Base-by-base conservation (phyloP, 768 basidiomycete genomes). In the Saitozyma sp. region DNA sequence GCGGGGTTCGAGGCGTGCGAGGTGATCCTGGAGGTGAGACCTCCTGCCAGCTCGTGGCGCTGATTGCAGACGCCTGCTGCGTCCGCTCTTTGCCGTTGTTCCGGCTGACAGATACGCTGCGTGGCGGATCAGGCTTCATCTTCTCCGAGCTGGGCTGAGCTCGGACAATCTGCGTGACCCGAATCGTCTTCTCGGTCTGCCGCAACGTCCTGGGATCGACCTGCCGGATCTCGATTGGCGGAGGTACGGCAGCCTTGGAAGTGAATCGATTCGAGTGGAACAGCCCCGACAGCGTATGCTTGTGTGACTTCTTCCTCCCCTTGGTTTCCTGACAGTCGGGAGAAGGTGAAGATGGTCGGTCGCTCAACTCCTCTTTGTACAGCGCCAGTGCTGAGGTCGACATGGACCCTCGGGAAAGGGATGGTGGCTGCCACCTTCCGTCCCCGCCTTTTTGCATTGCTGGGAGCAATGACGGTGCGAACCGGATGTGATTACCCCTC, bases 371-470 rank as follows among this genome's bases (percentile, higher is more conserved):
- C 16, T 63, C 58, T 5, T 57, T 58, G 49, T 56, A 64, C 16
- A 62, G 20, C 20, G 59, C 59, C n/a, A 73, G 52, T 11, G 69
- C 71, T 8, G 74, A 73, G 9, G 74, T 75, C 8, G 74, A 75
- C 56, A 73, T 56, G 14, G 74, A 75, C 9, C 74, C 74, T 38
- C 67, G 50, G 4, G 74, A 75, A n/a, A 75, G 49, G 4, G 71
- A 73, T 17, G 74, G 74, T 16, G 65, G 61, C 56, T 75, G 74
- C 74, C 74, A 75, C 59, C 59, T 67, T 19, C 74, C 74, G 58
- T 75, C 69, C 8, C 66, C 56, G 5, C 64, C 74, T 49, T 65
- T 65, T 56, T 69, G 69, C 49, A 71, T 65, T 9, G 66, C 64
- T 13, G 74, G 74, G 9, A 66, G 29, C 29, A 29, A 29, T 29